These are phyloP conservation scores for Penstemon davidsonii DNA, from an alignment of 257 asterid species.

Conservation along the genomic window DNA sequence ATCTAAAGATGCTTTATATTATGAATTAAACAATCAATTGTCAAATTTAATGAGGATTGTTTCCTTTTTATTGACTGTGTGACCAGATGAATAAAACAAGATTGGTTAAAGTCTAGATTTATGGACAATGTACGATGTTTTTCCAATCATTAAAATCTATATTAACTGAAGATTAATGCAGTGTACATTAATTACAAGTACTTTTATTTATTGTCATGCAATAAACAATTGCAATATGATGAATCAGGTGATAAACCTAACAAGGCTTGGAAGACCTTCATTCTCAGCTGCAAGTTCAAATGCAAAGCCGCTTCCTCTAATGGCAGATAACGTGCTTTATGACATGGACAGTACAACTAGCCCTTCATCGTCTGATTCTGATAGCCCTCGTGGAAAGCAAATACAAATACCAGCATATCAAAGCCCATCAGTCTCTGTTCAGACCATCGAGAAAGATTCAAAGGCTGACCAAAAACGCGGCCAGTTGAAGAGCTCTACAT, in stretches of 20 bases:
- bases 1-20: background rate
- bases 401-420: slow-evolving; percentile 23
- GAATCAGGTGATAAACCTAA: slow-evolving; percentile 57
- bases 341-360: slow-evolving; percentile 74
- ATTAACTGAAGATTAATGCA: background rate
- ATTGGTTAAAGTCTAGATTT: background rate
- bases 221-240: no score
- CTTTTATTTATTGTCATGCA: no score
- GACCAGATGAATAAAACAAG: background rate
- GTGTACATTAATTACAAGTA: background rate
- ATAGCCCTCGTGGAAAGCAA: slow-evolving; percentile 39
- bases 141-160: background rate
- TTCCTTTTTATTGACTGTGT: background rate
- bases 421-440: slow-evolving; percentile 20
- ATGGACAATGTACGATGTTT: no score
- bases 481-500: slow-evolving; percentile 31
- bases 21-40: background rate
- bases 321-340: slow-evolving; percentile 70
- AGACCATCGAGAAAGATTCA: slow-evolving; percentile 27
- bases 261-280: slow-evolving; percentile 64
- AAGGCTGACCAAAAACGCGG: slow-evolving; percentile 26
- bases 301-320: slow-evolving; percentile 41
- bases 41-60: background rate
- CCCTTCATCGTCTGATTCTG: slow-evolving; percentile 91
- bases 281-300: slow-evolving; percentile 39